Evolutionary conservation across 2,329 filamentous ascomycete genomes (phyloP).

Genomic region (Torrubiellomyces zombiae): DNA sequence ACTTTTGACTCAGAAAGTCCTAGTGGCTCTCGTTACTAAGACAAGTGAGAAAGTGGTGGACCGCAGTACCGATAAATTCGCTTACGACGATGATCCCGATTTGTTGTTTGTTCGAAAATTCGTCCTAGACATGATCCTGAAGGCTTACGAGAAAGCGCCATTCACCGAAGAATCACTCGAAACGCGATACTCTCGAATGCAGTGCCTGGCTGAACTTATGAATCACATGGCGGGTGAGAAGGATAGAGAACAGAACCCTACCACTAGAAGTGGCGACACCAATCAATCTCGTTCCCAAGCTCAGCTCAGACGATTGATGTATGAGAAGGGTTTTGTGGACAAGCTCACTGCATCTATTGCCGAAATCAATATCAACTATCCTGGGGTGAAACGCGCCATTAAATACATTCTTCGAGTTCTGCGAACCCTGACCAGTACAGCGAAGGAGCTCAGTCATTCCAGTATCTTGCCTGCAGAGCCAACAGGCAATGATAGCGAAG

Average conservation of each 20-base stretch:
- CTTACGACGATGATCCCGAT: conserved; percentile 63
- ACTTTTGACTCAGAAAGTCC: conserved; percentile 66
- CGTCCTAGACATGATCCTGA: conserved; percentile 81
- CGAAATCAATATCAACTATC: conserved; percentile 90
- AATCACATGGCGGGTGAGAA: conserved; percentile 77
- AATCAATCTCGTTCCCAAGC: conserved; percentile 45
- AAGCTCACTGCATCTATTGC: conserved; percentile 83
- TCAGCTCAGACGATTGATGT: conserved; percentile 88
- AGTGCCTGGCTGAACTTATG: conserved; percentile 82
- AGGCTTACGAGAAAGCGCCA: conserved; percentile 79
- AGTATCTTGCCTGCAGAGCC: conserved; percentile 55
- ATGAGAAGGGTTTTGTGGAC: conserved; percentile 88
- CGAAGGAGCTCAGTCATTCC: conserved; percentile 67
- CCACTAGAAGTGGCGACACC: conserved; percentile 21
- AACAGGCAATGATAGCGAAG: conserved; percentile 55
- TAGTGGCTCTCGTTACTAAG: conserved; percentile 76
- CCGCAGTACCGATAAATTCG: conserved; percentile 38
- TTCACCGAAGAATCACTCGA: conserved; percentile 66
- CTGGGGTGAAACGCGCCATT: conserved; percentile 79
- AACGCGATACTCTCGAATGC: conserved; percentile 70
- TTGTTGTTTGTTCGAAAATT: conserved; percentile 88
- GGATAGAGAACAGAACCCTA: conserved; percentile 40
- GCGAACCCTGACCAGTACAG: conserved; percentile 72
- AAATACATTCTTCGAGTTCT: conserved; percentile 91
- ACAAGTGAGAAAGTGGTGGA: conserved; percentile 60